Conservation (phyloP, 2,329 filamentous ascomycete species). For the Paecilomyces niveus region DNA sequence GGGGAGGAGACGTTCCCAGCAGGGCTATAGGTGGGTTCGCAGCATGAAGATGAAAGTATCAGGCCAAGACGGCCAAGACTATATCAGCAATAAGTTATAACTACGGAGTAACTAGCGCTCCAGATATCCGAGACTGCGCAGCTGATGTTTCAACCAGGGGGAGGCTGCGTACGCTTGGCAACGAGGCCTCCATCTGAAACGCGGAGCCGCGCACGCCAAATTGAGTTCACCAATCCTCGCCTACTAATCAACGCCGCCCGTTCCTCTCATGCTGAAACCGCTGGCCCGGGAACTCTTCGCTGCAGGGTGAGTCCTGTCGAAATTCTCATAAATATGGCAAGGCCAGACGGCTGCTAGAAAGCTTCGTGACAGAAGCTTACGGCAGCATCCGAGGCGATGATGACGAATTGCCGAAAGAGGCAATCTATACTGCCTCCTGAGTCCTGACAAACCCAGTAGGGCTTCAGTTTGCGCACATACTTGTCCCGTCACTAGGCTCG, state of each 20-base stretch:
- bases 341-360: background rate
- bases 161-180: background rate
- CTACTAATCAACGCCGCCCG: background rate
- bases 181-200: background rate
- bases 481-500: background rate
- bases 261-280: background rate
- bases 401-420: background rate
- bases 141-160: background rate
- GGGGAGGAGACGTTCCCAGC: background rate
- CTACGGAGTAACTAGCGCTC: too few species aligned
- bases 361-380: background rate
- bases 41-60: background rate
- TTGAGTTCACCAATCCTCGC: background rate
- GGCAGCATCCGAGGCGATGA: background rate
- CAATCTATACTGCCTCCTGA: background rate
- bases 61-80: background rate
- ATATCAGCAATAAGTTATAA: background rate
- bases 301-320: background rate
- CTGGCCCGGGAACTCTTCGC: background rate
- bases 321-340: background rate
- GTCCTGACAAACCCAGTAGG: background rate
- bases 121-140: background rate
- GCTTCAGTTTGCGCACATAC: background rate
- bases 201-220: background rate
- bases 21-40: background rate